Evolutionary conservation across 345 rosid species (phyloP), one percentile per base, ranked within the genome.

Genomic region (Gossypioides kirkii): DNA sequence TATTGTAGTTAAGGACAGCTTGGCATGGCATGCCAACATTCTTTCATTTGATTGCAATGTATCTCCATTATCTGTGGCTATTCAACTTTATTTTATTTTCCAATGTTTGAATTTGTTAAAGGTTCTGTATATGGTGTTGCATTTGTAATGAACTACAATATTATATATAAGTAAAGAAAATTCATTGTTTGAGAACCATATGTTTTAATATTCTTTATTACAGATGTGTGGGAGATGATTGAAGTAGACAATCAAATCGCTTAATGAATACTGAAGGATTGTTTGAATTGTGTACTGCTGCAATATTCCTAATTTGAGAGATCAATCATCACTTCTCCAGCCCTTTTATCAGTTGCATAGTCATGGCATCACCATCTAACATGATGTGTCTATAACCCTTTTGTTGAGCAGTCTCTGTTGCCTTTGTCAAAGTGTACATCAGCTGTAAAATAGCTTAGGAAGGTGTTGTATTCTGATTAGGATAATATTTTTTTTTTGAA

Each of bases 1-100:
- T 74, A 26, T 78, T 74, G 79, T 80, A 78, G 85, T 76, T 74
- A 42, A 36, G 64, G 79, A 77, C 81, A 73, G 71, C 42, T 16
- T 17, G 78, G 67, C 54, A 80, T 75, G 71, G 74, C 54, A 78
- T 72, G 71, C 68, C 74, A 58, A 60, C 75, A 79, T 85, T 83
- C 73, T 80, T 75, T 79, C 70, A 73, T 79, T 73, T 49, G 58
- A 70, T 78, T 66, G 55, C 68, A 38, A 58, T 74, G 87, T 72
- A 69, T 75, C 76, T 64, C 75, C 55, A 52, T 52, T 16, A 38
- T 70, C 74, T 69, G 77, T 78, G 83, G 49, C 77, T 69, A 66
- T 81, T 67, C 17, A 64, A 73, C 76, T 32, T 17, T 18, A 18
- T 58, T 58, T 73, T 52, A 17, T 28, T 74, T 42, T 59, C 12